A percentile compares a stretch with the other conserved stretches of the same genome.
phyloP scores from a whole-genome alignment of 2,329 filamentous ascomycete genomes.

The Aspergillus fijiensis region DNA sequence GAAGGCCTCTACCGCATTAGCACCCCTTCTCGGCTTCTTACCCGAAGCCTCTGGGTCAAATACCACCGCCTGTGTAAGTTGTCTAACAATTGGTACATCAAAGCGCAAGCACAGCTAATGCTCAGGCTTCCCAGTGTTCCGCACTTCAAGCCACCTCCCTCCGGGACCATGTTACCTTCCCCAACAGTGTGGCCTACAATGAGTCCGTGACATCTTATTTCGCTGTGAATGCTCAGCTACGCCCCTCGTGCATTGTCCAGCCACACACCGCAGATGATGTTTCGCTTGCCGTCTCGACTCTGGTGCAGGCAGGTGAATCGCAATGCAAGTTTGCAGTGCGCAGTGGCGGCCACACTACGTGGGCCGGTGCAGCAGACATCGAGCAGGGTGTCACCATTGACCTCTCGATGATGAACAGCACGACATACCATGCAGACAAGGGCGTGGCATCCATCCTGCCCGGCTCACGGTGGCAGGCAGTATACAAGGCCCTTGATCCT shows the following conservation, averaged over 20 bases:
- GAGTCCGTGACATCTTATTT: constrained; percentile 23
- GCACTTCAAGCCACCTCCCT: constrained; percentile 9
- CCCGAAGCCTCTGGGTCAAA: not conserved
- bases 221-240: constrained; percentile 24
- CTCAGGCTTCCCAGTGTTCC: constrained; percentile 3
- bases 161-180: constrained; percentile 21
- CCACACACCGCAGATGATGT: constrained; percentile 24
- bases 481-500: constrained; percentile 18
- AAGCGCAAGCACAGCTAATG: not conserved
- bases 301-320: constrained; percentile 9
- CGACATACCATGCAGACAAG: constrained; percentile 15
- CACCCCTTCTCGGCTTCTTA: constrained; percentile 3
- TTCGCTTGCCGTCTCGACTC: constrained; percentile 21
- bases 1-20: constrained; percentile 3
- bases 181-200: constrained; percentile 18
- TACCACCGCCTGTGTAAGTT: not conserved
- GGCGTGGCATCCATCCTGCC: constrained; percentile 17
- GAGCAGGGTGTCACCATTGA: constrained; percentile 46
- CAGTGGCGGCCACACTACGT: constrained; percentile 46
- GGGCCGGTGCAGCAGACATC: constrained; percentile 43
- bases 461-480: constrained; percentile 21
- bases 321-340: constrained; percentile 36
- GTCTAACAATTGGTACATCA: not conserved
- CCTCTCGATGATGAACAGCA: constrained; percentile 29
- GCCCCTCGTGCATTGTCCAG: constrained; percentile 27